Conservation (phyloP, 371 early-diverging fungal species). For the Mortierella sp. region DNA sequence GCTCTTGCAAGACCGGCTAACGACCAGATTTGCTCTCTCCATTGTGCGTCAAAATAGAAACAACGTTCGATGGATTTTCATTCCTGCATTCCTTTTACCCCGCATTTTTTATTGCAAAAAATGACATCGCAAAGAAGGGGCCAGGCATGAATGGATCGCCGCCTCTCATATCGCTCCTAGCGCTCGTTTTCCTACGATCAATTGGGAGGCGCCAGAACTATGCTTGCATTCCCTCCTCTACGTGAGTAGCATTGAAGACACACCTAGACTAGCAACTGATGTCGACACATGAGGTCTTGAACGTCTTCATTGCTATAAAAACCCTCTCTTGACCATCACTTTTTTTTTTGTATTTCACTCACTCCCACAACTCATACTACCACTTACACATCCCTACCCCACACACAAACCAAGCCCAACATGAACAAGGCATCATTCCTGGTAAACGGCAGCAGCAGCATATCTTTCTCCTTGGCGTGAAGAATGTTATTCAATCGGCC, state of each 20-base stretch:
- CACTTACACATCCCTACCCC: neutral
- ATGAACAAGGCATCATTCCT: conserved; percentile 27
- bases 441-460: too few relatives aligned
- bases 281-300: neutral
- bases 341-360: neutral
- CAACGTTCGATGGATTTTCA: neutral
- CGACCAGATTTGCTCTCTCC: too few relatives aligned
- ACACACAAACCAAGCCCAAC: neutral
- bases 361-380: neutral
- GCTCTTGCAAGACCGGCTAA: too few relatives aligned
- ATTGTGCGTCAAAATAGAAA: too few relatives aligned
- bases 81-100: neutral
- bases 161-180: neutral
- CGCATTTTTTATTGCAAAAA: neutral
- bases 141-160: neutral
- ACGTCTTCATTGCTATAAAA: neutral
- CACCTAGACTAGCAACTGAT: neutral
- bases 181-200: neutral
- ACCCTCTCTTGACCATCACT: neutral
- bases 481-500: too few relatives aligned
- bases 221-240: neutral
- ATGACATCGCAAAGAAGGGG: neutral
- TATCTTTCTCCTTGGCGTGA: too few relatives aligned
- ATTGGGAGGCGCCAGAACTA: neutral
- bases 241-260: neutral